phyloP scores from a whole-genome alignment of 768 basidiomycete species.

The Amanita pseudoporphyria region DNA sequence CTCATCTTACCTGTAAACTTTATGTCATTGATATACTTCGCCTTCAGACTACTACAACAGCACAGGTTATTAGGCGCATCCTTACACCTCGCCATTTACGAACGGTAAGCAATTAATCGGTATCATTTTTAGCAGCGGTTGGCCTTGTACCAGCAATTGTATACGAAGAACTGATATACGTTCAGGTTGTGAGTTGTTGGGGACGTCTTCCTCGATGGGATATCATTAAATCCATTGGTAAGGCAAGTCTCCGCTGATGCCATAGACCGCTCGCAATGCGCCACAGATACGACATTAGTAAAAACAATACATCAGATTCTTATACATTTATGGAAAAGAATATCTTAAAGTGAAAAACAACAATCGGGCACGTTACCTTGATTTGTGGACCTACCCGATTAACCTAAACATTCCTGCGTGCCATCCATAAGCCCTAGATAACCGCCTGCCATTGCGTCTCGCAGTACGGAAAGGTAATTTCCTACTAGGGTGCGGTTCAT shows the following conservation, averaged over 20 bases:
- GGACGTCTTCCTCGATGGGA: too few species aligned
- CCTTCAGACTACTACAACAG: constrained; percentile 40
- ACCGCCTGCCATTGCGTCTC: background rate
- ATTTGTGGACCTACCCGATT: background rate
- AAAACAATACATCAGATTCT: too few species aligned
- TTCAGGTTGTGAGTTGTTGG: background rate
- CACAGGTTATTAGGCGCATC: constrained; percentile 31
- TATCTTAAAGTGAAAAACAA: too few species aligned
- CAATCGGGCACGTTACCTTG: background rate
- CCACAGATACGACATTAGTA: too few species aligned
- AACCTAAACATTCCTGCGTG: background rate
- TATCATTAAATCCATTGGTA: too few species aligned
- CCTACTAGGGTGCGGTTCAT: background rate
- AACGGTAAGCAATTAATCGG: constrained; percentile 38
- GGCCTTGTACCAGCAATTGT: constrained; percentile 22
- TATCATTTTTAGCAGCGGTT: constrained; percentile 40
- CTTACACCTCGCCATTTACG: background rate
- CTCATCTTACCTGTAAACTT: background rate
- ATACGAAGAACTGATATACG: background rate
- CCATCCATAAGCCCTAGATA: background rate
- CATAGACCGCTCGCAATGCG: too few species aligned
- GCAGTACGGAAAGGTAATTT: background rate
- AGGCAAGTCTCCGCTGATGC: too few species aligned
- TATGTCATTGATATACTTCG: background rate
- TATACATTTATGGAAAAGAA: too few species aligned